A percentile compares a stretch with the other conserved stretches of the same genome.
Evolutionary conservation across 192 early-diverging fungal genomes (phyloP).

Genomic region (Coemansia sp.): DNA sequence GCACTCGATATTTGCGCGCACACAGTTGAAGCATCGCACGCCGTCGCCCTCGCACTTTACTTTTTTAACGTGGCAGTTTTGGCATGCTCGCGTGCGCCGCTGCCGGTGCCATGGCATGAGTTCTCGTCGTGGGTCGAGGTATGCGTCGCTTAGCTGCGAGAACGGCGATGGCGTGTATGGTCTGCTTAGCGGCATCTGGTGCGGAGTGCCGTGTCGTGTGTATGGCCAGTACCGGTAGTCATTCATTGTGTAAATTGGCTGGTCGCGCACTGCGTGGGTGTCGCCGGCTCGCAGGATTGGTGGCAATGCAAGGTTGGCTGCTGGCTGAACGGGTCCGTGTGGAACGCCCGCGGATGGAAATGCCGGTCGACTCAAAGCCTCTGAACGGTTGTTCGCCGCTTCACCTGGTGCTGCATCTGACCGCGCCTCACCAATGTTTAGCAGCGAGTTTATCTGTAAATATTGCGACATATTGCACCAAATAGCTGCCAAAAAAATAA

Average conservation of each 20-base stretch:
- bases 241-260: conserved; percentile 16
- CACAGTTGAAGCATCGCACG: conserved; percentile 30
- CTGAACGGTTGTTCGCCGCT: neutral
- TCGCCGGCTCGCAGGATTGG: neutral
- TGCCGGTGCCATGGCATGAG: conserved; percentile 24
- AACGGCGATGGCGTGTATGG: neutral
- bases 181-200: neutral
- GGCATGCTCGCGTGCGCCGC: conserved; percentile 42
- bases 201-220: conserved; percentile 2
- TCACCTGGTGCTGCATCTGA: neutral
- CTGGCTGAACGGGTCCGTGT: neutral
- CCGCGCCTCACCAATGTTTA: conserved; percentile 15
- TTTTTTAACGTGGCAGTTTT: conserved; percentile 48
- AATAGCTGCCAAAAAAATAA: too few species aligned
- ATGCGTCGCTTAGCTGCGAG: neutral
- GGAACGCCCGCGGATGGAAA: neutral
- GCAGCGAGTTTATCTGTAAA: conserved; percentile 24
- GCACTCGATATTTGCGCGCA: conserved; percentile 32
- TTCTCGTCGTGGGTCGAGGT: neutral
- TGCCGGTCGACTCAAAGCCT: neutral
- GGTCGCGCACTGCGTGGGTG: conserved; percentile 19
- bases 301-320: neutral
- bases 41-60: conserved; percentile 42
- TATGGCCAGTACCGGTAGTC: conserved; percentile 44
- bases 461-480: conserved; percentile 18